Evolutionary conservation across 495 filamentous ascomycete genomes (phyloP).

Genomic region (Aspergillus sclerotioniger): DNA sequence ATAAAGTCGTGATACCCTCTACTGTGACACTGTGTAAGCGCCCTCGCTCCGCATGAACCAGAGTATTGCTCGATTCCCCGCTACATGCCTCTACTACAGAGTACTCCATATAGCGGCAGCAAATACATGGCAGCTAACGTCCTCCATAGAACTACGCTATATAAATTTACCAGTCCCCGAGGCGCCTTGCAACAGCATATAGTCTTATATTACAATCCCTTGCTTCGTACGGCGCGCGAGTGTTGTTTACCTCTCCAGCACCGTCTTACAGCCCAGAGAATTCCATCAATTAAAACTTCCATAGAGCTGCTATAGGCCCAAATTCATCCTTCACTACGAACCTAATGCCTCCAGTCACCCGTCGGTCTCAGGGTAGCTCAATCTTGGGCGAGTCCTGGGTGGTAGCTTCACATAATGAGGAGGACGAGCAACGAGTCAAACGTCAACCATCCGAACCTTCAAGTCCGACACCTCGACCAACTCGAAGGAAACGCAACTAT

Average conservation of each 20-base stretch:
- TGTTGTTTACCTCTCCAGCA: neutral
- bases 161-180: neutral
- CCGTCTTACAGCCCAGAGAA: neutral
- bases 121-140: too few species aligned
- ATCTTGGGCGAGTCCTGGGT: slow-evolving; percentile 44
- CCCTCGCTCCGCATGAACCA: too few species aligned
- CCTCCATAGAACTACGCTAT: neutral
- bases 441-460: neutral
- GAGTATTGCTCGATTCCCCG: too few species aligned
- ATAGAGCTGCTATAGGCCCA: neutral
- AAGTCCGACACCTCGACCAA: slow-evolving; percentile 3
- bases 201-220: neutral
- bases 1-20: too few species aligned
- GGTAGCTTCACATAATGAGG: slow-evolving; percentile 25
- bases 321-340: neutral
- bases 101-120: too few species aligned
- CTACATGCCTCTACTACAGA: too few species aligned
- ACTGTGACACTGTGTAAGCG: too few species aligned
- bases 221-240: neutral
- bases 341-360: slow-evolving; percentile 26
- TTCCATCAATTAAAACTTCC: neutral
- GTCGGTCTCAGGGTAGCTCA: slow-evolving; percentile 24
- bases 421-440: slow-evolving; percentile 14
- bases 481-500: slow-evolving; percentile 14
- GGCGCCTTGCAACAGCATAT: neutral